Percentiles rank a stretch among this genome's conserved stretches.
Conservation (phyloP, 306 rosid genomes). For the Aeschynomene evenia region DNA sequence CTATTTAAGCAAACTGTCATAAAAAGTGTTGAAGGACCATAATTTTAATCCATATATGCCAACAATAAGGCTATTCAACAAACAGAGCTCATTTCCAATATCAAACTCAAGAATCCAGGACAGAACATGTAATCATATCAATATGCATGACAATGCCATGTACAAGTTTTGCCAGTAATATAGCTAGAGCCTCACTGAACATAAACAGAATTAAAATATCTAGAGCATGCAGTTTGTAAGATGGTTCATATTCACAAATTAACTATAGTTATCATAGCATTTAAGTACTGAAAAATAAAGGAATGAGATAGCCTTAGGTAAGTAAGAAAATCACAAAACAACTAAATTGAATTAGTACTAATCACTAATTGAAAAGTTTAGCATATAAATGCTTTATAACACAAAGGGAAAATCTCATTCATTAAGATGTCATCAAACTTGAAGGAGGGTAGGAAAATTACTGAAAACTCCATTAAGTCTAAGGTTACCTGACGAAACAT, state of each 20-base stretch:
- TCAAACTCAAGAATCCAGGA: not conserved
- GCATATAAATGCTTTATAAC: not conserved
- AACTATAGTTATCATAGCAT: not conserved
- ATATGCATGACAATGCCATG: not conserved
- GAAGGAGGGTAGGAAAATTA: not conserved
- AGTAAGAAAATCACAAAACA: not conserved
- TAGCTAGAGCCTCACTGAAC: not conserved
- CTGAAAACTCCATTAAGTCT: not conserved
- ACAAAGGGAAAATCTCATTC: not conserved
- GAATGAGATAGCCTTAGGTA: not conserved
- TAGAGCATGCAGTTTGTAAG: not conserved
- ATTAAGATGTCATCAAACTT: not conserved
- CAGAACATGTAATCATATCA: not conserved
- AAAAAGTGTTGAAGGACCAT: not conserved
- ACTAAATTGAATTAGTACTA: not conserved
- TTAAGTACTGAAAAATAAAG: not conserved
- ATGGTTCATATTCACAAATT: not conserved
- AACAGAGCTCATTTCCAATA: slow-evolving; percentile 2
- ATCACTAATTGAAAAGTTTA: not conserved
- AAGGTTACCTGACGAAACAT: slow-evolving; percentile 44
- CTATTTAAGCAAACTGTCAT: not conserved
- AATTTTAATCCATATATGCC: not conserved
- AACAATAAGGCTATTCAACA: not conserved
- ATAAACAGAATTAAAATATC: not conserved
- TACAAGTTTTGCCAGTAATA: not conserved